Evolutionary conservation across 1,139 yeast genomes (phyloP).

Genomic region (Pichia sp.): DNA sequence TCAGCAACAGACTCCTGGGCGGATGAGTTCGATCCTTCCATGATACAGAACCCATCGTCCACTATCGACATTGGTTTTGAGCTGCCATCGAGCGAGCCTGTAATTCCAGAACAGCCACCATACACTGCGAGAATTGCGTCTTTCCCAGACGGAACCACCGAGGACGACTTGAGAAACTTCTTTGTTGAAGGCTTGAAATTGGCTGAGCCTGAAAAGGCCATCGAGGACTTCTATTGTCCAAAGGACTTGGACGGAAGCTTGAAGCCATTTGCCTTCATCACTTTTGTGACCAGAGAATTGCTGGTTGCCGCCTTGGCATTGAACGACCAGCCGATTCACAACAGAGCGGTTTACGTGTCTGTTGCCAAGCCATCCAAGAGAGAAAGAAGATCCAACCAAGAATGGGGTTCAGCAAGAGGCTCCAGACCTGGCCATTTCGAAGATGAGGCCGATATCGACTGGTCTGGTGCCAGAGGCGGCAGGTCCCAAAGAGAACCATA

Average conservation of each 20-base stretch:
- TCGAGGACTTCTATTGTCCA: conserved; percentile 57
- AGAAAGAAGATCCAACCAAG: conserved; percentile 3
- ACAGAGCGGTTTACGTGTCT: conserved; percentile 74
- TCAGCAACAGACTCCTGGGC: conserved; percentile 76
- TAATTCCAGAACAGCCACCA: conserved; percentile 90
- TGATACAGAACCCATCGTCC: conserved; percentile 31
- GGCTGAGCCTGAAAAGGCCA: conserved; percentile 48
- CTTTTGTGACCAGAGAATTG: conserved; percentile 60
- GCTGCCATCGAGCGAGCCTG: conserved; percentile 45
- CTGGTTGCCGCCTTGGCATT: conserved; percentile 68
- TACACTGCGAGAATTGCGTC: conserved; percentile 83
- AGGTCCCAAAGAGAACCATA: conserved; percentile 27
- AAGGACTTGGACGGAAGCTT: conserved; percentile 64
- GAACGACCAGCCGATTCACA: conserved; percentile 60
- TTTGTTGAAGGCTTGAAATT: conserved; percentile 59
- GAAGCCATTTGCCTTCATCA: conserved; percentile 85
- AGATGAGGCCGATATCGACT: conserved; percentile 42
- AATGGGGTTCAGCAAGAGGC: conserved; percentile 17
- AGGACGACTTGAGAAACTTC: conserved; percentile 61
- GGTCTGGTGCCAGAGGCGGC: conserved; percentile 37
- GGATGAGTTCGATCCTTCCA: conserved; percentile 40
- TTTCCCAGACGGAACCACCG: conserved; percentile 67
- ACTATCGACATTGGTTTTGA: conserved; percentile 21
- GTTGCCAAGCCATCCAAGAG: conserved; percentile 76
- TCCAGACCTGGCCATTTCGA: conserved; percentile 25